Evolutionary conservation across 2,329 filamentous ascomycete genomes (phyloP), one percentile per base, ranked within the genome.

Genomic region (Penicillium sp.): DNA sequence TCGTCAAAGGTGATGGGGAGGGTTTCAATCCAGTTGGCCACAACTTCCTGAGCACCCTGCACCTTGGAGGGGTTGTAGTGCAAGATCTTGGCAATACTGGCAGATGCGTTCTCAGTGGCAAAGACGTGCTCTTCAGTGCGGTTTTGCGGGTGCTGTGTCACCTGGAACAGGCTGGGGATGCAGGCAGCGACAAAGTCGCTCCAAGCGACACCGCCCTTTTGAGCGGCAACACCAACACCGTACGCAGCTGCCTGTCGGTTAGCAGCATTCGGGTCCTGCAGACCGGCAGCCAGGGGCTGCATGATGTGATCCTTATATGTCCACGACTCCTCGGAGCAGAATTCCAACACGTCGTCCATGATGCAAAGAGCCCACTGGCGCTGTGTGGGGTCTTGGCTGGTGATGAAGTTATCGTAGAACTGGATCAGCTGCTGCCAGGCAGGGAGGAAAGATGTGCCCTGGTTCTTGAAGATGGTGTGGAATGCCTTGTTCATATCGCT

Each of bases 401-500:
- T 85, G 63, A 96, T 87, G 75, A 98, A 98, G 31, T 82, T 82
- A 67, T 93, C 87, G 74, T 98, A 98, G 55, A 91, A 96, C 11
- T 84, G 80, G 74, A 96, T 86, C 24, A 99, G 82, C 52, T 86
- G 85, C 72, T 96, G 90, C 93, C 93, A 99, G 43, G 91, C 82
- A 5, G 87, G 89, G 53, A 99, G 82, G 82, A 99, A 99, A 11
- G 84, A 80, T 10, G 87, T 82, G 24, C 91, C 90, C 73, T 97
- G 92, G 78, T 96, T 93, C 82, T 98, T 98, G 84, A 99, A 99
- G 64, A 99, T 91, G 59, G 92, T 93, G 77, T 99, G 95, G 84
- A 96, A 99, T 0, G 95, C 93, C 82, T 99, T 99, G 85, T 99
- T 99, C 95, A 99, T 99, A 71, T 99, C 95, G 1, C 93, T 96